Evolutionary conservation across 73 alveolate species (phyloP), one percentile per base, ranked within the genome.

Genomic region (Paramecium primaurelia): DNA sequence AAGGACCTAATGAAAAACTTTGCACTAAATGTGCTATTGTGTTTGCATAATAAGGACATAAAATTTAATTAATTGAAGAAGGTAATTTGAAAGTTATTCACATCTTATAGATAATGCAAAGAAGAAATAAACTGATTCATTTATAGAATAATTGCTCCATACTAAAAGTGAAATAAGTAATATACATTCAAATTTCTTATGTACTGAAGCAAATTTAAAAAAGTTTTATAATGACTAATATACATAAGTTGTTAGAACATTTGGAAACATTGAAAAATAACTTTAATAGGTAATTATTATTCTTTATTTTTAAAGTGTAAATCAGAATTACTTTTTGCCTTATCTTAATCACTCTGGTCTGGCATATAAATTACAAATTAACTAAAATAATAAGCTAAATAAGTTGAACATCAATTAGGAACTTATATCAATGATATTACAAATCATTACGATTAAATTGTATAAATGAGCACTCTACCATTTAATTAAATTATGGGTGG

Each of bases 401-500:
- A 34, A 75, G 18, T 75, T n/a, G 88, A 75, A 14, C 88, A 75
- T 75, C 49, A 75, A 40, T 4, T 75, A 30, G 42, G 22, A 75
- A 34, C 64, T 1, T 75, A 75, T 14, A 75, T 75, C 4, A 37
- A 40, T 34, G 88, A 75, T 8, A 75, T 75, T 36, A 75, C 8
- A 10, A 40, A 22, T 37, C 42, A 75, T 34, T 75, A 75, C 3
- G 88, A 75, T 5, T 2, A 75, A 32, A 75, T 75, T 5, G 88
- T 75, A 14, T 45, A 75, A 9, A 75, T 75, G 88, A 45, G 88
- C 4, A 37, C 64, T 34, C 30, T 75, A 0, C 88, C 88, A 16
- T 75, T 75, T 36, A 75, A 75, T 75, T 36, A 75, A 75, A 34
- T 75, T 7, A 75, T 75, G 88, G 88, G 88, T n/a, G 59, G 88